Evolutionary conservation across 2,329 filamentous ascomycete species (phyloP).

Genomic region (Claviceps quebecensis): DNA sequence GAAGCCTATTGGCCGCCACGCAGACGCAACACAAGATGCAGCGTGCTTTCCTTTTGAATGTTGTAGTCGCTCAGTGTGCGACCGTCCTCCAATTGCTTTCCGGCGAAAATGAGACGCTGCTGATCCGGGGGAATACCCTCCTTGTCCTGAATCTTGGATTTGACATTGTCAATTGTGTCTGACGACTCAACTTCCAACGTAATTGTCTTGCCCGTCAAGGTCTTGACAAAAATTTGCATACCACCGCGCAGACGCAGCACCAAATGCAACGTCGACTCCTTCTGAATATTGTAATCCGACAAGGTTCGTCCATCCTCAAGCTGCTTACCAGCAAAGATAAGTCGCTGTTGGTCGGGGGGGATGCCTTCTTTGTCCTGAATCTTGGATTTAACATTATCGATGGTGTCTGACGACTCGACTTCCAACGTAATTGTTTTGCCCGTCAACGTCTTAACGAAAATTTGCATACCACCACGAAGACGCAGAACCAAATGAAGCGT

Average conservation of each 20-base stretch:
- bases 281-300: slow-evolving; percentile 94
- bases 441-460: slow-evolving; percentile 75
- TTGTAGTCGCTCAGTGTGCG: slow-evolving; percentile 91
- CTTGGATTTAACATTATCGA: slow-evolving; percentile 90
- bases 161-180: too few relatives aligned
- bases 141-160: too few relatives aligned
- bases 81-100: slow-evolving; percentile 87
- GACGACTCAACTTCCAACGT: slow-evolving; percentile 65
- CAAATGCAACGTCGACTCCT: slow-evolving; percentile 70
- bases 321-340: slow-evolving; percentile 91
- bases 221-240: slow-evolving; percentile 85
- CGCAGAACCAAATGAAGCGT: slow-evolving; percentile 71
- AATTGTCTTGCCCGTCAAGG: slow-evolving; percentile 83
- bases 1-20: slow-evolving; percentile 45
- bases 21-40: slow-evolving; percentile 68
- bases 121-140: slow-evolving; percentile 19
- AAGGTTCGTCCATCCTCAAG: slow-evolving; percentile 84
- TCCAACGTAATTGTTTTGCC: slow-evolving; percentile 93
- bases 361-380: slow-evolving; percentile 92
- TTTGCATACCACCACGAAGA: slow-evolving; percentile 81
- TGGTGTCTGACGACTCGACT: slow-evolving; percentile 79
- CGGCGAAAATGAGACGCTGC: slow-evolving; percentile 85
- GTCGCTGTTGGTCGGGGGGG: slow-evolving; percentile 83
- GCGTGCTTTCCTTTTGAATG: slow-evolving; percentile 82
- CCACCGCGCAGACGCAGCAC: slow-evolving; percentile 72